These are phyloP conservation scores for Camellia sinensis DNA, from an alignment of 148 eudicot species.

Conservation along the genomic window DNA sequence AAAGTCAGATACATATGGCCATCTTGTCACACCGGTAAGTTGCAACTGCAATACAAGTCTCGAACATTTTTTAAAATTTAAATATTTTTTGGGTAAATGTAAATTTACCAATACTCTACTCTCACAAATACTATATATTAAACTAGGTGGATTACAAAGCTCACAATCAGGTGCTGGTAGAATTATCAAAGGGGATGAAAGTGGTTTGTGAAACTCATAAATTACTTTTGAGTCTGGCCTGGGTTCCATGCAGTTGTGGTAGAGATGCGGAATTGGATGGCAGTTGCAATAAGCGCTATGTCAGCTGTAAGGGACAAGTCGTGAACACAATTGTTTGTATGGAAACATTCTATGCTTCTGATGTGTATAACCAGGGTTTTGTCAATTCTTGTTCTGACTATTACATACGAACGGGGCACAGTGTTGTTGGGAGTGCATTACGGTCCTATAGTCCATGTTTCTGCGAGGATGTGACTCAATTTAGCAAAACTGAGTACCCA, in stretches of 20 bases:
- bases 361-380: constrained; percentile 6
- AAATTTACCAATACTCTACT: background rate
- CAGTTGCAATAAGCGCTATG: background rate
- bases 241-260: background rate
- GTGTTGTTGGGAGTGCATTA: constrained; percentile 21
- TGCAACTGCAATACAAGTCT: background rate
- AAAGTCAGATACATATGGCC: background rate
- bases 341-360: constrained; percentile 14
- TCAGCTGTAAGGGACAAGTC: too few species aligned
- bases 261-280: background rate
- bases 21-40: background rate
- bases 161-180: background rate
- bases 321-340: too few species aligned
- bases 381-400: background rate
- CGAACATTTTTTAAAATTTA: background rate
- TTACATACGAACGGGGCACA: constrained; percentile 16
- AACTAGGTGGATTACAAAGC: background rate
- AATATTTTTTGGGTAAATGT: background rate
- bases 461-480: constrained; percentile 19
- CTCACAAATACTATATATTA: background rate
- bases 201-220: background rate
- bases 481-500: constrained; percentile 24
- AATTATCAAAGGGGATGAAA: background rate
- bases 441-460: constrained; percentile 18
- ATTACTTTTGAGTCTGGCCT: background rate